A percentile compares a stretch with the other conserved stretches of the same genome.
These are phyloP conservation scores for Cryptococcus wingfieldii DNA, from an alignment of 1,284 basidiomycete genomes.

Conservation along the genomic window DNA sequence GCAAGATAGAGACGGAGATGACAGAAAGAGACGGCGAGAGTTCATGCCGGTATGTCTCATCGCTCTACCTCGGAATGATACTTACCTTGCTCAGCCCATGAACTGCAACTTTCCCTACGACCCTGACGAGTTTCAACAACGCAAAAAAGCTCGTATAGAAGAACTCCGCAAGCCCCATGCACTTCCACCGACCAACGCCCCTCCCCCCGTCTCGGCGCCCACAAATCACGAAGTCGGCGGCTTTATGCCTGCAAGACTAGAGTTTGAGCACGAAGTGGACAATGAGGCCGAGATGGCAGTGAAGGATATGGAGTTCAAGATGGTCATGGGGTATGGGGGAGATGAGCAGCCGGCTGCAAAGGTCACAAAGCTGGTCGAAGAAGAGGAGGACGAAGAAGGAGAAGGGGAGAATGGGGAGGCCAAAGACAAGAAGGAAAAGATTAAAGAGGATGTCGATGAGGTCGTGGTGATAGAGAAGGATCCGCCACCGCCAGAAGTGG, in stretches of 20 bases:
- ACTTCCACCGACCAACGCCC: constrained; percentile 49
- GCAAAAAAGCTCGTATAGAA: constrained; percentile 80
- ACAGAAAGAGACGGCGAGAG: constrained; percentile 20
- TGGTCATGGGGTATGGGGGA: constrained; percentile 79
- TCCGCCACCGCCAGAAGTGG: constrained; percentile 61
- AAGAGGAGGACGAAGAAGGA: constrained; percentile 32
- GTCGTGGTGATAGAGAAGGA: constrained; percentile 49
- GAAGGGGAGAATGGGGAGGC: constrained; percentile 28
- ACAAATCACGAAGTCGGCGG: constrained; percentile 90
- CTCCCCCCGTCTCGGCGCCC: constrained; percentile 85
- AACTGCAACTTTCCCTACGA: constrained; percentile 67
- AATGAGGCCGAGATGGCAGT: constrained; percentile 93
- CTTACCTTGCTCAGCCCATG: constrained; percentile 55
- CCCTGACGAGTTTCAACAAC: constrained; percentile 74
- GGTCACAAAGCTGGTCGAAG: constrained; percentile 27
- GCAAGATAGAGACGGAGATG: constrained; percentile 7
- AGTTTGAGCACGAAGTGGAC: constrained; percentile 95
- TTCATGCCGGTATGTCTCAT: constrained; percentile 57
- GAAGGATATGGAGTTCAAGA: constrained; percentile 93
- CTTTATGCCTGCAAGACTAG: constrained; percentile 91
- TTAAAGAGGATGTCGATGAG: constrained; percentile 10
- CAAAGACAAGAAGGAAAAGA: constrained; percentile 38
- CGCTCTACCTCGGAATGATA: constrained; percentile 2
- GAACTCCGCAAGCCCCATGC: constrained; percentile 52
- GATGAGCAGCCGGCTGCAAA: constrained; percentile 63